These are phyloP conservation scores for Nothophoma quercina DNA, from an alignment of 2,329 filamentous ascomycete species.

Conservation along the genomic window DNA sequence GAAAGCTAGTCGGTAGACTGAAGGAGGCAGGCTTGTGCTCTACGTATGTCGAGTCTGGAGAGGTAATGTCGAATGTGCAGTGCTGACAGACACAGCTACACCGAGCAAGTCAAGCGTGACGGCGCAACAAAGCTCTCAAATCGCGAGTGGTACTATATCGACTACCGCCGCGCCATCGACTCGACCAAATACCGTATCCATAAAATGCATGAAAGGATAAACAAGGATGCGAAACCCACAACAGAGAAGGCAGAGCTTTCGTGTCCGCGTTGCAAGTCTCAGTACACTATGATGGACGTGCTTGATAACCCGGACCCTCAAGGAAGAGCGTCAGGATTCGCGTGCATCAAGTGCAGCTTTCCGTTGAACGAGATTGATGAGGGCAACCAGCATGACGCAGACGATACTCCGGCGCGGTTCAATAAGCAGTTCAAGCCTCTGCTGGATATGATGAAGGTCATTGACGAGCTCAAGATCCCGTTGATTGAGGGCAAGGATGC, in stretches of 20 bases:
- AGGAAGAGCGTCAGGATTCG: constrained; percentile 68
- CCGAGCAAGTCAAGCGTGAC: constrained; percentile 78
- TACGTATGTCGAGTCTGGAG: constrained; percentile 64
- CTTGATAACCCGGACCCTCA: constrained; percentile 73
- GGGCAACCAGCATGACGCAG: constrained; percentile 38
- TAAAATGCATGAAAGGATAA: constrained; percentile 85
- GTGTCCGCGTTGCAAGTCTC: constrained; percentile 79
- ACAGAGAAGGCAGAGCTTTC: constrained; percentile 89
- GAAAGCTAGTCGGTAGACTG: constrained; percentile 85
- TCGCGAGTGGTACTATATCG: constrained; percentile 96
- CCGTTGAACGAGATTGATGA: constrained; percentile 56
- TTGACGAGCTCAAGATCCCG: constrained; percentile 77
- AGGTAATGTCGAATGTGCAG: constrained; percentile 3
- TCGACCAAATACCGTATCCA: constrained; percentile 95
- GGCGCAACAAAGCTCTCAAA: constrained; percentile 83
- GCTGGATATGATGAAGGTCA: constrained; percentile 76
- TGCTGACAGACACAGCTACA: constrained; percentile 60
- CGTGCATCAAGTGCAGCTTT: constrained; percentile 79
- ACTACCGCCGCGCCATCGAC: constrained; percentile 92
- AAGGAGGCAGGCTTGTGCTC: constrained; percentile 85
- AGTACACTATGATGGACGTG: constrained; percentile 91
- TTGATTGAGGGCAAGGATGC: constrained; percentile 76
- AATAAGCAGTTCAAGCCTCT: constrained; percentile 84
- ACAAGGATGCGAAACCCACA: constrained; percentile 79
- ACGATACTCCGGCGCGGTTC: constrained; percentile 58